These are phyloP conservation scores for Pneumocystis murina DNA, from an alignment of 1,139 yeast species.

Conservation along the genomic window DNA sequence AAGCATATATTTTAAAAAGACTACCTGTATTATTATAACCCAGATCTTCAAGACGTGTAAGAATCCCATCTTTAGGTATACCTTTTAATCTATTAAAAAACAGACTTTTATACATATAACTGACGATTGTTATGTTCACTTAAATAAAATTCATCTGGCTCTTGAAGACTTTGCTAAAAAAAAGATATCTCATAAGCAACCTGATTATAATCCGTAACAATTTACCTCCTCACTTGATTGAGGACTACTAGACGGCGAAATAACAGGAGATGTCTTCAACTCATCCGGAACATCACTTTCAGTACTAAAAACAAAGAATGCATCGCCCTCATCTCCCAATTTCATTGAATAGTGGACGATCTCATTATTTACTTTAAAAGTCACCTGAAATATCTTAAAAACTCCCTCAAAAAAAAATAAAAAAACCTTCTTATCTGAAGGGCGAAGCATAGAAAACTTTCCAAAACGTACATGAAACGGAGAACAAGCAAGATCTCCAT, in stretches of 20 bases:
- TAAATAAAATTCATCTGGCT: constrained; percentile 43
- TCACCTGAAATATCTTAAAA: constrained; percentile 33
- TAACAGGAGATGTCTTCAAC: constrained; percentile 79
- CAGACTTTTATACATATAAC: background rate
- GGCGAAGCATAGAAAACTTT: constrained; percentile 76
- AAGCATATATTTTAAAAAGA: background rate
- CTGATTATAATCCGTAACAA: constrained; percentile 1
- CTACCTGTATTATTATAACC: background rate
- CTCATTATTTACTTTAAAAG: constrained; percentile 68
- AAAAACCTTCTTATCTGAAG: constrained; percentile 73
- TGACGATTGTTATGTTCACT: constrained; percentile 7
- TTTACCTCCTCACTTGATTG: constrained; percentile 12
- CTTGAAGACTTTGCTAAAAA: constrained; percentile 23
- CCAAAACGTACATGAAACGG: constrained; percentile 97
- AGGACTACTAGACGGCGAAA: constrained; percentile 46
- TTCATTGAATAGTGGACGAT: constrained; percentile 85
- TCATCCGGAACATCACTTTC: constrained; percentile 56
- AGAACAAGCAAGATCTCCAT: constrained; percentile 70
- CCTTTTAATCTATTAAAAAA: background rate
- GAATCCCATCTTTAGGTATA: background rate
- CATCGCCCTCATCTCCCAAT: constrained; percentile 95
- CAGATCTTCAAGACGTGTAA: background rate
- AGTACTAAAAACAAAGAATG: constrained; percentile 90
- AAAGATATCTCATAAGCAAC: background rate
- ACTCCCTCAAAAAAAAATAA: background rate